Percentiles rank a stretch among this genome's conserved stretches.
phyloP scores from a whole-genome alignment of 2,329 filamentous ascomycete genomes.

The Xylaria sp. region DNA sequence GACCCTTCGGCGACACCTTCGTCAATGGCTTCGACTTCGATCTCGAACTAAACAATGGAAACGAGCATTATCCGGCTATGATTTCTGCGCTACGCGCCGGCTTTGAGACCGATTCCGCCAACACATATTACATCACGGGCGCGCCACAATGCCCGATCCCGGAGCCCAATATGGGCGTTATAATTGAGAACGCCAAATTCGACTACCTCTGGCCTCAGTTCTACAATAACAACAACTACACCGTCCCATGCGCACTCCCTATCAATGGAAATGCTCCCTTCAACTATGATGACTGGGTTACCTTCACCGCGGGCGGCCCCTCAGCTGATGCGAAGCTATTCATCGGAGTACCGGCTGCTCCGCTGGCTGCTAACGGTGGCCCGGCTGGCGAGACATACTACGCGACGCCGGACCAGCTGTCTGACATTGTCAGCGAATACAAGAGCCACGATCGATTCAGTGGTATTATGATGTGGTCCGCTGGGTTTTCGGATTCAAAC shows the following conservation, averaged over 20 bases:
- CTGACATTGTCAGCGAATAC: conserved; percentile 47
- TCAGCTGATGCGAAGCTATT: conserved; percentile 54
- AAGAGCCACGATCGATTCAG: conserved; percentile 49
- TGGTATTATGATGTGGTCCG: conserved; percentile 57
- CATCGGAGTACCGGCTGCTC: conserved; percentile 54
- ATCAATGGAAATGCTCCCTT: conserved; percentile 48
- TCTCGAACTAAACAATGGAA: conserved; percentile 53
- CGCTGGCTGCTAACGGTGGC: conserved; percentile 52
- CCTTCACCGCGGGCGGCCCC: conserved; percentile 47
- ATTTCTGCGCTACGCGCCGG: conserved; percentile 48
- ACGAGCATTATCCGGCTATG: conserved; percentile 51
- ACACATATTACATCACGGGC: conserved; percentile 59
- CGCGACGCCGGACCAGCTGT: conserved; percentile 49
- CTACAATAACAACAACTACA: conserved; percentile 58
- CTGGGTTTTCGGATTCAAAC: conserved; percentile 54
- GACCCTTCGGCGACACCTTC: conserved; percentile 59
- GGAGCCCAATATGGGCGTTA: conserved; percentile 55
- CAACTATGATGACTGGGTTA: conserved; percentile 54
- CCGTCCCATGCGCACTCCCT: conserved; percentile 51
- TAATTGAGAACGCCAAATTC: conserved; percentile 54
- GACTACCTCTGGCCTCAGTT: conserved; percentile 60
- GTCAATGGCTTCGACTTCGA: conserved; percentile 49
- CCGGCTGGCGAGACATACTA: conserved; percentile 51
- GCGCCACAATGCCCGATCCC: conserved; percentile 60
- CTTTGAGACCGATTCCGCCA: conserved; percentile 50